Conservation (phyloP, 345 rosid species). For the Eucalyptus brandiana region DNA sequence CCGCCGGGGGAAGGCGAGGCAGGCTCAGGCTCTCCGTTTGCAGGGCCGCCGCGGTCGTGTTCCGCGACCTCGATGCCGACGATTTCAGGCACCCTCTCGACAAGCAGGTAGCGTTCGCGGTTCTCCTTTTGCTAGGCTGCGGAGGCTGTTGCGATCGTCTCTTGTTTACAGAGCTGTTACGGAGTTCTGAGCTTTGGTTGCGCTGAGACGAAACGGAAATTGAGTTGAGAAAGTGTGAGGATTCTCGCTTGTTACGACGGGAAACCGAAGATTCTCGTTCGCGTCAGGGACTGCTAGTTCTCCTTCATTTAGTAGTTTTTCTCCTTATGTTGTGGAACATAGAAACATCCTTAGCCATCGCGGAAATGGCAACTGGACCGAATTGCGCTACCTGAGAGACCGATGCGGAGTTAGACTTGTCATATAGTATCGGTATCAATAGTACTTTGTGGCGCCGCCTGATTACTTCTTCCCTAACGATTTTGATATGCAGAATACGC, state of each 20-base stretch:
- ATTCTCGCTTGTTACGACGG: neutral
- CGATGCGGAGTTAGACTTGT: neutral
- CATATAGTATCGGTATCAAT: neutral
- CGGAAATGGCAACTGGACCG: neutral
- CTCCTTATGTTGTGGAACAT: neutral
- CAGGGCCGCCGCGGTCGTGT: slow-evolving; percentile 54
- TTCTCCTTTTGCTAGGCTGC: neutral
- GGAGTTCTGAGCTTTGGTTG: neutral
- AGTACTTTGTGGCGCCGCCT: neutral
- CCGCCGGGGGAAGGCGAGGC: slow-evolving; percentile 7
- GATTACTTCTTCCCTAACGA: neutral
- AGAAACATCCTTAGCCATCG: neutral
- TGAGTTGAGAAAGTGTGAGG: neutral
- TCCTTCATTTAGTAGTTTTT: neutral
- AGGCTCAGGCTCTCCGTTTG: slow-evolving; percentile 25
- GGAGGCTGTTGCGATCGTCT: neutral
- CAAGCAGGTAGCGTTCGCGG: slow-evolving; percentile 43
- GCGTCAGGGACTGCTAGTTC: neutral
- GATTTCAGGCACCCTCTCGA: slow-evolving; percentile 92
- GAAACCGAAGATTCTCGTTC: neutral
- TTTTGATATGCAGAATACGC: slow-evolving; percentile 50
- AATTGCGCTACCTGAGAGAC: neutral
- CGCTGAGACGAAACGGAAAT: neutral
- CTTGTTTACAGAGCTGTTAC: neutral
- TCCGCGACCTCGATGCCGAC: slow-evolving; percentile 89